A percentile compares a stretch with the other conserved stretches of the same genome.
Conservation (phyloP, 2,329 filamentous ascomycete genomes). For the Aaosphaeria pasadenensis region DNA sequence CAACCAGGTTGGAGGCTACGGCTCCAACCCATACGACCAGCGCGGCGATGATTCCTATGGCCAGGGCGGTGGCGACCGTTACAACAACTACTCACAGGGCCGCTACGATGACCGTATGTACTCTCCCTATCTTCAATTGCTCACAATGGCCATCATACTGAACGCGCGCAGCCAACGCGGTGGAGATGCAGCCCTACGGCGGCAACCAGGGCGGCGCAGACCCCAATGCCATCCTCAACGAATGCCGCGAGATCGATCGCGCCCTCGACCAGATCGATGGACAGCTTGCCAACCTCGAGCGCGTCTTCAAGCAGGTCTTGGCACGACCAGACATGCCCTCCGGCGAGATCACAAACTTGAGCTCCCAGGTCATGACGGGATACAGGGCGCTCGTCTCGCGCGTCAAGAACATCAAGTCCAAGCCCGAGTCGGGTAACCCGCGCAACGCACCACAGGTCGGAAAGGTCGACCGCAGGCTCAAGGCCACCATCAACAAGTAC, state of each 20-base stretch:
- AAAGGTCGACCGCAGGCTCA: conserved; percentile 74
- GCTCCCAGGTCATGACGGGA: conserved; percentile 75
- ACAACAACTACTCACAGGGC: conserved; percentile 52
- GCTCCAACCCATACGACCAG: conserved; percentile 44
- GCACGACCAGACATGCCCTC: conserved; percentile 71
- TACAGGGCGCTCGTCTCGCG: conserved; percentile 78
- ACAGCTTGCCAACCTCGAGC: conserved; percentile 69
- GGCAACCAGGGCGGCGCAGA: conserved; percentile 37
- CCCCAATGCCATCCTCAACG: conserved; percentile 77
- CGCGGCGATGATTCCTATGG: conserved; percentile 22
- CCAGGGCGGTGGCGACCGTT: conserved; percentile 38
- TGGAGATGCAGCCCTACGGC: conserved; percentile 68
- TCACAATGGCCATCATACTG: background rate
- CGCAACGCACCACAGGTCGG: conserved; percentile 79
- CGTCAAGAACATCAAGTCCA: conserved; percentile 78
- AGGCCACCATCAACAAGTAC: conserved; percentile 77
- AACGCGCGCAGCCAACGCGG: conserved; percentile 39
- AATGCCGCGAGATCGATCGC: conserved; percentile 76
- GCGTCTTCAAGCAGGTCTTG: conserved; percentile 68
- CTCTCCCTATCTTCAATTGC: background rate
- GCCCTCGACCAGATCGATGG: conserved; percentile 72
- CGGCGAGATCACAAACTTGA: conserved; percentile 69
- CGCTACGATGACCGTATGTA: conserved; percentile 30
- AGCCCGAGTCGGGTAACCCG: conserved; percentile 68
- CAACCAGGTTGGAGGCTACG: conserved; percentile 37